phyloP scores from a whole-genome alignment of 148 eudicot species.

The Rhododendron griersonianum region DNA sequence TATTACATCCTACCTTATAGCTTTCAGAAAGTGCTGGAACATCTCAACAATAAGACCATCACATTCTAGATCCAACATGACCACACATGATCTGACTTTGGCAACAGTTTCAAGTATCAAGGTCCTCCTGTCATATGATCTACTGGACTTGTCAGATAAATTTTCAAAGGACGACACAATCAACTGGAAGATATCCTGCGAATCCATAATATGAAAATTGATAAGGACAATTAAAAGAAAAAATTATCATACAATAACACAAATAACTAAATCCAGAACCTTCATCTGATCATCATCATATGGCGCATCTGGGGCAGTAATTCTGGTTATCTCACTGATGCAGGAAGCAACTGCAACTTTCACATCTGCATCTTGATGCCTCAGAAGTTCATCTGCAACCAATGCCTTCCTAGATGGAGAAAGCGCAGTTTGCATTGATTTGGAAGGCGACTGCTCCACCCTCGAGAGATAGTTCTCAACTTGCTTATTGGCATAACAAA shows the following conservation, averaged over 20 bases:
- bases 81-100: constrained; percentile 92
- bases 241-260: neutral
- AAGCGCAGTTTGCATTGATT: constrained; percentile 71
- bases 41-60: constrained; percentile 68
- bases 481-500: constrained; percentile 33
- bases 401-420: constrained; percentile 65
- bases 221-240: neutral
- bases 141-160: constrained; percentile 58
- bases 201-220: neutral
- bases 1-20: constrained; percentile 55
- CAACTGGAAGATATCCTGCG: constrained; percentile 77
- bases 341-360: constrained; percentile 88
- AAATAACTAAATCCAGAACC: constrained; percentile 29
- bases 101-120: constrained; percentile 85
- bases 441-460: constrained; percentile 86
- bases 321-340: constrained; percentile 96
- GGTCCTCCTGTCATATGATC: constrained; percentile 57
- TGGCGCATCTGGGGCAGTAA: constrained; percentile 97
- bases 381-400: constrained; percentile 45
- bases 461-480: constrained; percentile 49
- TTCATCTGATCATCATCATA: constrained; percentile 88
- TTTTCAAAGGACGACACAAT: constrained; percentile 85
- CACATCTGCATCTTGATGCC: constrained; percentile 67
- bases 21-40: constrained; percentile 72
- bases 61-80: constrained; percentile 97